Evolutionary conservation across 2,329 filamentous ascomycete species (phyloP), one percentile per base, ranked within the genome.

Genomic region (Westerdykella ornata): DNA sequence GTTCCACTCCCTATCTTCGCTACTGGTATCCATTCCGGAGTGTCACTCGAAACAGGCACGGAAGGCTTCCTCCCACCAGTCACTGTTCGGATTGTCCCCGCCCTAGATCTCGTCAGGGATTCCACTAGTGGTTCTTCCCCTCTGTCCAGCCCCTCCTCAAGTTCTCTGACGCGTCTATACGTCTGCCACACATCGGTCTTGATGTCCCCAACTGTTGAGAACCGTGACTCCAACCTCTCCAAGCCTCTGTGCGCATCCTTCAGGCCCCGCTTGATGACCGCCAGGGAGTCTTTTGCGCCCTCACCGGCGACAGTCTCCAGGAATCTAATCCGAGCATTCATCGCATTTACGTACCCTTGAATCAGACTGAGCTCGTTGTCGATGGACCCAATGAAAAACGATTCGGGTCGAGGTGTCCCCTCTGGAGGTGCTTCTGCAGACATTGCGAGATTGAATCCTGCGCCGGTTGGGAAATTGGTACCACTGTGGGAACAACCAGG

Each of bases 161-260:
- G 35, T 26, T 38, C 46, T 9, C 51, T 44, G 37, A 56, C 46
- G 13, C 43, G 42, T 14, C 41, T 47, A 36, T 57, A 58, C 15
- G 46, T 40, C 28, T 49, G 47, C 53, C 56, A 57, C 5, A 52
- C 48, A 40, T 50, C 39, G n/a, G 45, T 42, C 18, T 41, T 53
- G 0, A 47, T 43, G 7, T 51, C 46, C 16, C 38, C 39, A 4
- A 54, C 38, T 8, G 22, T 36, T 5, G 20, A 13, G 8, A 22
- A 20, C 14, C 38, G 43, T 39, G 3, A 32, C 16, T 51, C 45
- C 6, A 59, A 35, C 29, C 47, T 55, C 17, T 60, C 57, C n/a
- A 60, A 18, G 5, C 46, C 42, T 11, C 49, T 43, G 31, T 57
- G 51, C 13, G 49, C 44, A 9, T 39, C 44, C 40, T 52, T 54